Base-by-base conservation (phyloP, 2,329 filamentous ascomycete genomes). In the Huntiella decipiens region DNA sequence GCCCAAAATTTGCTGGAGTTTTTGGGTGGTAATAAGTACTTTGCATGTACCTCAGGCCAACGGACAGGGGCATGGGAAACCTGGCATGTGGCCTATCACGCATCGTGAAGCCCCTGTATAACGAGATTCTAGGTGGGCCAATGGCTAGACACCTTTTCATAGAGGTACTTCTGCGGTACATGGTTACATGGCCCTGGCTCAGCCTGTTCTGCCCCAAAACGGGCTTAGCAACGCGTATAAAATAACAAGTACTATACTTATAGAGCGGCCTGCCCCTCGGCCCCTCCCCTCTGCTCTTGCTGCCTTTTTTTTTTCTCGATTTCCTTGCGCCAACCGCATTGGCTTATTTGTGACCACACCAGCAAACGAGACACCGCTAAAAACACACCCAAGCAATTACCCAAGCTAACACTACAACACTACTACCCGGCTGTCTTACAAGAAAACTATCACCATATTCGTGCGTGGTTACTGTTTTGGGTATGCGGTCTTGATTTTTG, bases 211-310 rank as follows among this genome's bases (percentile, higher is more conserved):
- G 19, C 43, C 31, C 6, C 12, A 36, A 16, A 43, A 45, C 38
- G 31, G 38, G 36, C 43, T 44, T 32, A 43, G 43, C 38, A 49
- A 49, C 61, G 60, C 63, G 61, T 64, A 64, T 64, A 64, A 64
- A 64, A 64, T 61, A 63, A 61, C 59, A 63, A 56, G 58, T 56
- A 58, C 47, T 56, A 59, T 58, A 61, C 61, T 61, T 62, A 64
- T 63, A 63, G 60, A 60, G 58, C 57, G 57, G 59, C 61, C 58
- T 62, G 61, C 62, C 61, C 61, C 63, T 62, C 62, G 61, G 46
- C 48, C 46, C 45, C 45, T 51, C 39, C 13, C 46, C 46, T 46
- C 38, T 50, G 50, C 49, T 45, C 43, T 38, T 48, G 47, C 39
- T 43, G 43, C 39, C 39, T 42, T 46, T 45, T 48, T 48, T 48